Conservation (phyloP, 176 grass and related monocot genomes). For the Areca catechu region DNA sequence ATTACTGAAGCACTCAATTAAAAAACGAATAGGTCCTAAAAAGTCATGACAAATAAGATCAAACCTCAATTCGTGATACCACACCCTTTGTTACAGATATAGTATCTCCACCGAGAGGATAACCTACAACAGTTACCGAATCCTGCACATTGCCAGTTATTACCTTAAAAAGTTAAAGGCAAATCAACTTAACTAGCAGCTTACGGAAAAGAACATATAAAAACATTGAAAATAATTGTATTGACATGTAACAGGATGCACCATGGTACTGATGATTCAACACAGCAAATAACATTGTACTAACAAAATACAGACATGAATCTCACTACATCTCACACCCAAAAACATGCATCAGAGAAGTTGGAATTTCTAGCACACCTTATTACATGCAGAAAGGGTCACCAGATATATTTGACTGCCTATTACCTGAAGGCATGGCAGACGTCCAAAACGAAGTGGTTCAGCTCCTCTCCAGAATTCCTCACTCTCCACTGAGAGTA, state of each 20-base stretch:
- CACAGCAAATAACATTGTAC: too few relatives aligned
- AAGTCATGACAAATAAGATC: constrained; percentile 28
- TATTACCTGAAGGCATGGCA: constrained; percentile 87
- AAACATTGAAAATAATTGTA: neutral
- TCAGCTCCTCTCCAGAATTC: constrained; percentile 90
- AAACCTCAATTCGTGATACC: constrained; percentile 93
- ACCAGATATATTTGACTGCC: too few relatives aligned
- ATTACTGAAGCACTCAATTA: constrained; percentile 20
- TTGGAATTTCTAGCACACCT: too few relatives aligned
- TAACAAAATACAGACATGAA: too few relatives aligned
- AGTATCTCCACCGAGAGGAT: constrained; percentile 92
- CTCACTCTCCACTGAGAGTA: constrained; percentile 89
- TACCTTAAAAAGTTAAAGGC: neutral
- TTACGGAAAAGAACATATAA: neutral
- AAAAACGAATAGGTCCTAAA: neutral
- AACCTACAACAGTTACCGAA: constrained; percentile 90
- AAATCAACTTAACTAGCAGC: neutral
- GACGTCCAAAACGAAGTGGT: constrained; percentile 69
- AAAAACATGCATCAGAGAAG: too few relatives aligned
- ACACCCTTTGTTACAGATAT: constrained; percentile 99
- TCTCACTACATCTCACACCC: too few relatives aligned
- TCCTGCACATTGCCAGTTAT: constrained; percentile 35
- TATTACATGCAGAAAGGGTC: too few relatives aligned
- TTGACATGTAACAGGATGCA: neutral
- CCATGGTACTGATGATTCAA: too few relatives aligned